Conservation (phyloP, 2,329 filamentous ascomycete genomes). For the Coniochaeta hoffmannii region DNA sequence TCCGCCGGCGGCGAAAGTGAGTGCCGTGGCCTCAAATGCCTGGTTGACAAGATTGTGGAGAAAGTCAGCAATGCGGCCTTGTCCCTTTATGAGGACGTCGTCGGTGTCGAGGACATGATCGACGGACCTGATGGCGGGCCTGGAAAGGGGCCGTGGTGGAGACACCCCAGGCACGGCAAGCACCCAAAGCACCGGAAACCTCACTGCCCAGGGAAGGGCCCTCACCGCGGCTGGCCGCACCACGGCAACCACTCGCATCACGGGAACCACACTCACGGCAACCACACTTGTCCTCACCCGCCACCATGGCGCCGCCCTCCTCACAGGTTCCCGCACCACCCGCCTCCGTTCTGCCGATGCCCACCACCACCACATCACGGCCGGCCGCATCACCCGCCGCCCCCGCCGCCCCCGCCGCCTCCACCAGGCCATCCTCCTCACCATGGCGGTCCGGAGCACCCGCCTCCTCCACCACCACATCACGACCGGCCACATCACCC, state of each 20-base stretch:
- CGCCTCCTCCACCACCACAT: conserved; percentile 3
- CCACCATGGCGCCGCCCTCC: conserved; percentile 10
- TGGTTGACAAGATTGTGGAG: conserved; percentile 29
- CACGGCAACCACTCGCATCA: conserved; percentile 9
- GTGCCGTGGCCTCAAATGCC: conserved; percentile 35
- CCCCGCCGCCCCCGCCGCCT: conserved; percentile 18
- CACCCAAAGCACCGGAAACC: conserved; percentile 10
- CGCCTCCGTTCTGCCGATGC: conserved; percentile 20
- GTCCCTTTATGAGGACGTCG: conserved; percentile 22
- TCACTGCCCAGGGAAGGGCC: not conserved
- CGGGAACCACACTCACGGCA: conserved; percentile 18
- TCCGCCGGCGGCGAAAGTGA: conserved; percentile 11
- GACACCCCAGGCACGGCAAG: conserved; percentile 7
- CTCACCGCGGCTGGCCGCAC: conserved; percentile 9
- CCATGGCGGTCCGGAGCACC: conserved; percentile 6
- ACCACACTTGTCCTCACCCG: conserved; percentile 17
- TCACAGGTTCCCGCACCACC: conserved; percentile 15
- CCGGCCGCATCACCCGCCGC: conserved; percentile 15
- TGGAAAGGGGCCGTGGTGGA: conserved; percentile 6
- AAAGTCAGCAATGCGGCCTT: conserved; percentile 28
- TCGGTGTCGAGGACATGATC: conserved; percentile 5
- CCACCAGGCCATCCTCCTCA: conserved; percentile 14
- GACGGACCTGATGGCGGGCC: conserved; percentile 14
- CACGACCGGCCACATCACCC: conserved; percentile 13
- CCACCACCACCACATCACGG: conserved; percentile 16